These are phyloP conservation scores for Cryptosporidium muris DNA, from an alignment of 169 alveolate genomes.

Conservation along the genomic window DNA sequence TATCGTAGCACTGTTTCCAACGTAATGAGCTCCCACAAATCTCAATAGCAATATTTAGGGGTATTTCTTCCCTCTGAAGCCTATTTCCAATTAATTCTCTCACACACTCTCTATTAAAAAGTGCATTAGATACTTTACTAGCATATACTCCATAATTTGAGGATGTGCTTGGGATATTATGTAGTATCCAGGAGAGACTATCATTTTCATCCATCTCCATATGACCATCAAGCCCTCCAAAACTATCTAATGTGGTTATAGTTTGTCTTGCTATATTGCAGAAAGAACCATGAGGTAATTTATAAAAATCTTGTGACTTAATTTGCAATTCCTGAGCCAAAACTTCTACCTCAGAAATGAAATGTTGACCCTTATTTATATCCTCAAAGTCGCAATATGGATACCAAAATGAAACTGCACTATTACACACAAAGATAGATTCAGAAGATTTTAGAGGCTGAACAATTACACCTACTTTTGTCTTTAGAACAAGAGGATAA, in stretches of 20 bases:
- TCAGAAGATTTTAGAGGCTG: slow-evolving; percentile 57
- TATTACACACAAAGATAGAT: slow-evolving; percentile 40
- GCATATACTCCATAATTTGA: slow-evolving; percentile 20
- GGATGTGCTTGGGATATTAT: neutral
- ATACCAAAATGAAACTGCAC: slow-evolving; percentile 38
- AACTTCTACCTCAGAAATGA: slow-evolving; percentile 25
- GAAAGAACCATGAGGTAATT: slow-evolving; percentile 19
- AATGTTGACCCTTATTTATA: neutral
- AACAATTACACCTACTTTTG: slow-evolving; percentile 23
- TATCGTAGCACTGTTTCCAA: slow-evolving; percentile 34
- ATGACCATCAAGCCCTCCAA: slow-evolving; percentile 10
- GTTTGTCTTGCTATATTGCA: slow-evolving; percentile 41
- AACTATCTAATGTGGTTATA: slow-evolving; percentile 10
- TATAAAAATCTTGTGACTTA: slow-evolving; percentile 26
- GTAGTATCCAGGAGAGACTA: slow-evolving; percentile 4
- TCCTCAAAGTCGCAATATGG: slow-evolving; percentile 14
- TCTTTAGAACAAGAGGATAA: slow-evolving; percentile 23
- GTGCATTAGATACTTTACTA: slow-evolving; percentile 3
- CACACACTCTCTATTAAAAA: slow-evolving; percentile 65
- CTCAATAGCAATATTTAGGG: slow-evolving; percentile 35
- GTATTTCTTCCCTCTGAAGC: slow-evolving; percentile 19
- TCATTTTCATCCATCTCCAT: slow-evolving; percentile 3
- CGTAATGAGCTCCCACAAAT: slow-evolving; percentile 55
- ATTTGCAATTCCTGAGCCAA: slow-evolving; percentile 59
- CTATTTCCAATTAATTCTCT: slow-evolving; percentile 28